Evolutionary conservation across 306 rosid species (phyloP).

Genomic region (Adenanthera pavonina): DNA sequence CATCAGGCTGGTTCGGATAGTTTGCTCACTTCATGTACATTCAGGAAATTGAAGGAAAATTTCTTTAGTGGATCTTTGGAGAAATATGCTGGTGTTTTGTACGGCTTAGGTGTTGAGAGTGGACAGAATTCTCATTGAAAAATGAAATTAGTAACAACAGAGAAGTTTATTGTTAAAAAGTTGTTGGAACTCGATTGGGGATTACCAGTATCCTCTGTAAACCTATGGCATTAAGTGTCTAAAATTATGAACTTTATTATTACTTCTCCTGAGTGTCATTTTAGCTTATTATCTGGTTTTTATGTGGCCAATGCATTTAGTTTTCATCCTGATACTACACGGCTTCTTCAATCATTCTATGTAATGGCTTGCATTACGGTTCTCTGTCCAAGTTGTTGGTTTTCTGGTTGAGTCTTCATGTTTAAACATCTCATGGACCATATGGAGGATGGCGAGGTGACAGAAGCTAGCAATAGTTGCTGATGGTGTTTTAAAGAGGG

Average conservation of each 20-base stretch:
- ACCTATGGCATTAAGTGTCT: slow-evolving; percentile 44
- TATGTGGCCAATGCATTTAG: neutral
- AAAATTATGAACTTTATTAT: slow-evolving; percentile 26
- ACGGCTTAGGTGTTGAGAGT: slow-evolving; percentile 62
- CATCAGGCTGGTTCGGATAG: slow-evolving; percentile 65
- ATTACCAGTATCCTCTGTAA: slow-evolving; percentile 39
- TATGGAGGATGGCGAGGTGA: neutral
- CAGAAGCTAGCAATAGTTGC: neutral
- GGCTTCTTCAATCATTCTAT: slow-evolving; percentile 2
- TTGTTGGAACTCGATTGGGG: slow-evolving; percentile 37
- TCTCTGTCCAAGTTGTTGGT: neutral
- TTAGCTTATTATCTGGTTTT: neutral
- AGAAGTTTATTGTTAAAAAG: slow-evolving; percentile 9
- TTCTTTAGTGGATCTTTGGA: slow-evolving; percentile 64
- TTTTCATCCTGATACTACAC: slow-evolving; percentile 2
- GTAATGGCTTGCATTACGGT: slow-evolving; percentile 1
- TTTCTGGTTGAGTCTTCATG: neutral
- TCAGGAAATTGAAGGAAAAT: slow-evolving; percentile 58
- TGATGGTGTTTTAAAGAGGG: neutral
- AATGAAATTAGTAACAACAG: slow-evolving; percentile 25
- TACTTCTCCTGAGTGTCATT: neutral
- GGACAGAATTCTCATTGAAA: slow-evolving; percentile 46
- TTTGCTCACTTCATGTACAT: slow-evolving; percentile 56
- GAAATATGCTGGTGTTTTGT: slow-evolving; percentile 65
- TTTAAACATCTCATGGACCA: slow-evolving; percentile 6